Conservation (phyloP, 2,329 filamentous ascomycete genomes). For the Microthyrium microscopicum region DNA sequence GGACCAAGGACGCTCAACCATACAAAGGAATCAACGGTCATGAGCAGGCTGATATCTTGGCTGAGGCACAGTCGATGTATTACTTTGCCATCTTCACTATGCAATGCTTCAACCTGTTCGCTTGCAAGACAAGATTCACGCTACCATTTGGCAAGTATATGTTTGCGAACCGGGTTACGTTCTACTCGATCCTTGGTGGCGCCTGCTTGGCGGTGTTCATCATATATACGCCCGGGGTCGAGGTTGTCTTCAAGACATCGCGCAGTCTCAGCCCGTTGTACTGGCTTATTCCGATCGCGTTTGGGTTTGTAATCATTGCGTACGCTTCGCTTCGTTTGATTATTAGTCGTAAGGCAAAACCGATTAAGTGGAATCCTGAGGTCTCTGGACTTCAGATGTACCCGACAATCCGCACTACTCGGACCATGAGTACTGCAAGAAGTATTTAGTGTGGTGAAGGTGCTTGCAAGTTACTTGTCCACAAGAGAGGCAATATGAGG, state of each 20-base stretch:
- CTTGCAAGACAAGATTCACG: constrained; percentile 2
- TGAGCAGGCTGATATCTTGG: neutral
- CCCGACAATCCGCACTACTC: too few species aligned
- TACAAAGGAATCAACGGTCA: constrained; percentile 4
- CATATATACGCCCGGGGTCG: constrained; percentile 1
- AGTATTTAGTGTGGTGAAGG: too few species aligned
- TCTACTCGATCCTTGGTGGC: constrained; percentile 1
- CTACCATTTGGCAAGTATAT: constrained; percentile 6
- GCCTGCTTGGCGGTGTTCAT: neutral
- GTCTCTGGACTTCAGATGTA: constrained; percentile 2
- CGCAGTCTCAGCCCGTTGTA: neutral
- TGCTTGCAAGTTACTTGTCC: too few species aligned
- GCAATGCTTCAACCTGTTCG: constrained; percentile 5
- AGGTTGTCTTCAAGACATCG: constrained; percentile 1
- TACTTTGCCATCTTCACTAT: constrained; percentile 3
- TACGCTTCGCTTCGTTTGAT: constrained; percentile 1
- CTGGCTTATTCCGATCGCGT: constrained; percentile 2
- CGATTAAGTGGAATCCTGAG: constrained; percentile 2
- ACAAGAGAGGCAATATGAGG: too few species aligned
- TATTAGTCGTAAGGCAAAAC: neutral
- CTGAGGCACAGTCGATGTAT: constrained; percentile 4
- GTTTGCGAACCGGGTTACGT: constrained; percentile 1
- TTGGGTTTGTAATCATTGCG: neutral
- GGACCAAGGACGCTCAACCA: neutral
- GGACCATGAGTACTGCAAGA: too few species aligned